phyloP scores from a whole-genome alignment of 2,329 filamentous ascomycete genomes.

The Albophoma yamanashiensis region DNA sequence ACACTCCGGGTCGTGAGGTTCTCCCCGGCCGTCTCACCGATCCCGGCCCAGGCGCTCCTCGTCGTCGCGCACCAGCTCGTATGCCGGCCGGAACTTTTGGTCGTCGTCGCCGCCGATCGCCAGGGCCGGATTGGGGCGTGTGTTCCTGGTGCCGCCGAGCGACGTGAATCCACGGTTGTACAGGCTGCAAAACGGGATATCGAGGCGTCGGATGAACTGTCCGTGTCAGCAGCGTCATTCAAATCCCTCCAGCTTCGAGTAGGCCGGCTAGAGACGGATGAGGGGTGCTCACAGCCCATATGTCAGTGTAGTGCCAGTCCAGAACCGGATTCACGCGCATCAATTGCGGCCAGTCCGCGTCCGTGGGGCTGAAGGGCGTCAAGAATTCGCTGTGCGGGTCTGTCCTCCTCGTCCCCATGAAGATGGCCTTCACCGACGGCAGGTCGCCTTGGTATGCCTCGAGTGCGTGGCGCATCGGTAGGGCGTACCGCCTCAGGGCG shows the following conservation, averaged over 20 bases:
- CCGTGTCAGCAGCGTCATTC: constrained; percentile 6
- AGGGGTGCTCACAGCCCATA: constrained; percentile 66
- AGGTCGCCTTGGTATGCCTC: constrained; percentile 60
- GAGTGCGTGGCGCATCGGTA: constrained; percentile 75
- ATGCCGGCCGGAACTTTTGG: constrained; percentile 56
- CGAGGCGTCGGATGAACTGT: constrained; percentile 71
- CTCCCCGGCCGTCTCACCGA: constrained; percentile 18
- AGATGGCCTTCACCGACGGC: constrained; percentile 50
- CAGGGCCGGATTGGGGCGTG: constrained; percentile 75
- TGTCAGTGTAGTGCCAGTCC: constrained; percentile 93
- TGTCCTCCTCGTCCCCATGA: constrained; percentile 64
- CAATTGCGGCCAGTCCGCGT: constrained; percentile 81
- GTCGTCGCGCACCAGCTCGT: constrained; percentile 62
- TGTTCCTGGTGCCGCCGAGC: constrained; percentile 83
- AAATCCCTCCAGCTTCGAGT: background rate
- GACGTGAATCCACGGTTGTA: constrained; percentile 88
- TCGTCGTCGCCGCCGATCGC: constrained; percentile 24
- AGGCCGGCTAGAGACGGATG: background rate
- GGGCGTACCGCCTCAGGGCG: constrained; percentile 59
- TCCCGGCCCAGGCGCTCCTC: constrained; percentile 72
- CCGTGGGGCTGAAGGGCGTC: constrained; percentile 77
- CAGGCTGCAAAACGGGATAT: constrained; percentile 73
- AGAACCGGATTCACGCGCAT: constrained; percentile 93
- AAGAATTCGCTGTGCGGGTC: constrained; percentile 80
- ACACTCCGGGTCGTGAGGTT: background rate